These are phyloP conservation scores for Suzukiozyma palmioleophila DNA, from an alignment of 1,139 yeast genomes.

Conservation along the genomic window DNA sequence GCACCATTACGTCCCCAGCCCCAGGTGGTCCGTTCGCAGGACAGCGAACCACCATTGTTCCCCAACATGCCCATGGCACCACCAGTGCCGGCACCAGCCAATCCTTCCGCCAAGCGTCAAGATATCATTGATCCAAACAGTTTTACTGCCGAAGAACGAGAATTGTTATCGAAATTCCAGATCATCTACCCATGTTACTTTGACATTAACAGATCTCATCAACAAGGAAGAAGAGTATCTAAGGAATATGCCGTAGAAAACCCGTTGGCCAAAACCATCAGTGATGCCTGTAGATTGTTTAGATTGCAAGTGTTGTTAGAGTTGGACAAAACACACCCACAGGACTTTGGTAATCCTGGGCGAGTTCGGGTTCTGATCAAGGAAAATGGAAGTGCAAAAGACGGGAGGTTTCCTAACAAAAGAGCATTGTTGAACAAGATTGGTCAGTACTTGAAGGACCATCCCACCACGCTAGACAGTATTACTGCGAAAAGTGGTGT, in stretches of 20 bases:
- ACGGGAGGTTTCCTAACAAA: slow-evolving; percentile 48
- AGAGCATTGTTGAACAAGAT: slow-evolving; percentile 61
- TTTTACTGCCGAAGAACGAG: slow-evolving; percentile 48
- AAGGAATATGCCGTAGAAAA: slow-evolving; percentile 66
- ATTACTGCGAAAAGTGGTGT: slow-evolving; percentile 49
- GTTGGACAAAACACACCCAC: slow-evolving; percentile 88
- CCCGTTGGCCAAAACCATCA: slow-evolving; percentile 80
- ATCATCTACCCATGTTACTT: slow-evolving; percentile 88
- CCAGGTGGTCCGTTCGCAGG: slow-evolving; percentile 60
- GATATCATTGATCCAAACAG: slow-evolving; percentile 35
- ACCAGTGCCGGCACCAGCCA: slow-evolving; percentile 7
- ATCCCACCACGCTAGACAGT: slow-evolving; percentile 69
- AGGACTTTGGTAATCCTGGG: slow-evolving; percentile 96
- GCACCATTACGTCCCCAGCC: slow-evolving; percentile 65
- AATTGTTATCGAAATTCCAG: slow-evolving; percentile 64
- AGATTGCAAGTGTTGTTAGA: slow-evolving; percentile 58
- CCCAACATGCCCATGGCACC: slow-evolving; percentile 22
- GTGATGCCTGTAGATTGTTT: slow-evolving; percentile 55
- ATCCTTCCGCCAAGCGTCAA: slow-evolving; percentile 10
- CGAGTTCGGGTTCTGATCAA: slow-evolving; percentile 74
- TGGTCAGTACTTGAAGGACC: slow-evolving; percentile 55
- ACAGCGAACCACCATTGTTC: slow-evolving; percentile 25
- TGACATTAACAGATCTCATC: slow-evolving; percentile 70
- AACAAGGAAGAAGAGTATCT: slow-evolving; percentile 81
- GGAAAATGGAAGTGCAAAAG: slow-evolving; percentile 40